A percentile compares a stretch with the other conserved stretches of the same genome.
Evolutionary conservation across 805 yeast genomes (phyloP).

Genomic region (Cyberlindnera maritima): DNA sequence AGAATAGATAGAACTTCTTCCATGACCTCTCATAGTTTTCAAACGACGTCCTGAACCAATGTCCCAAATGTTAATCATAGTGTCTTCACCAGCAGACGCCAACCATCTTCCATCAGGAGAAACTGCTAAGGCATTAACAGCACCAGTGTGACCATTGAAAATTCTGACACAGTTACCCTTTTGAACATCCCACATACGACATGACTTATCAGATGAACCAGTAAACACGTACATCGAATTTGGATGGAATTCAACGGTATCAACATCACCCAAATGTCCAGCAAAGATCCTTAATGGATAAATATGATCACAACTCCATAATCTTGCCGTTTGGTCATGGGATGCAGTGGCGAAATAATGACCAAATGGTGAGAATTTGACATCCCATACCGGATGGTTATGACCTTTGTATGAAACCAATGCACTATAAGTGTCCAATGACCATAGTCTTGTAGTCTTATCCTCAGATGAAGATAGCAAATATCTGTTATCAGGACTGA

Average conservation of each 20-base stretch:
- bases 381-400: slow-evolving; percentile 97
- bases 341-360: slow-evolving; percentile 98
- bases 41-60: slow-evolving; percentile 85
- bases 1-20: slow-evolving; percentile 80
- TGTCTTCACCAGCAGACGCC: slow-evolving; percentile 93
- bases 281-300: slow-evolving; percentile 95
- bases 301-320: slow-evolving; percentile 98
- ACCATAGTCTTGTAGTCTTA: slow-evolving; percentile 90
- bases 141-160: slow-evolving; percentile 90
- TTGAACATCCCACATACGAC: slow-evolving; percentile 96
- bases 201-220: slow-evolving; percentile 92
- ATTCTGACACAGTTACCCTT: slow-evolving; percentile 88
- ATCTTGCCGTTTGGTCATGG: slow-evolving; percentile 94
- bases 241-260: slow-evolving; percentile 92
- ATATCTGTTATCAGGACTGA: slow-evolving; percentile 85
- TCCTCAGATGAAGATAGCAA: slow-evolving; percentile 86
- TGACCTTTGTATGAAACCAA: slow-evolving; percentile 96
- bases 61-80: slow-evolving; percentile 89
- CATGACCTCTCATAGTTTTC: slow-evolving; percentile 94
- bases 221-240: slow-evolving; percentile 93
- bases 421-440: slow-evolving; percentile 84
- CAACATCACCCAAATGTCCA: slow-evolving; percentile 96
- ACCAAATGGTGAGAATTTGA: slow-evolving; percentile 88
- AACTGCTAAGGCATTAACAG: slow-evolving; percentile 80
- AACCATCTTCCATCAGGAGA: slow-evolving; percentile 97